Evolutionary conservation across 2,329 filamentous ascomycete species (phyloP), one percentile per base, ranked within the genome.

Genomic region (Pseudocercospora macadamiae): DNA sequence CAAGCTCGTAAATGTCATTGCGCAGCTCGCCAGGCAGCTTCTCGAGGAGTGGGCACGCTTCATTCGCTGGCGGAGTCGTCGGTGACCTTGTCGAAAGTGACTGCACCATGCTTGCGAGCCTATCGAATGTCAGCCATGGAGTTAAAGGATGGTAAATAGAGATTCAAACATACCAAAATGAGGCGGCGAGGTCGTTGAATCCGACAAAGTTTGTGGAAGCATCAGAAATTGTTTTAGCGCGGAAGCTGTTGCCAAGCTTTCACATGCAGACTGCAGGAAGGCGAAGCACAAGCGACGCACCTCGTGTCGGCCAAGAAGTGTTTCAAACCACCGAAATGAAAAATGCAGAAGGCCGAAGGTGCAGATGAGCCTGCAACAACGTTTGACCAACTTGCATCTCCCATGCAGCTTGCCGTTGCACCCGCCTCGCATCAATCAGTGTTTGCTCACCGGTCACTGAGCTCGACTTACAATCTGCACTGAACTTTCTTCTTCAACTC

Each of bases 1-100:
- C 39, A 2, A 58, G 30, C 30, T 39, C 55, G 23, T 32, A 54
- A 2, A 58, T 58, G 4, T 47, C 32, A 42, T 58, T 58, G 28
- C 51, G 39, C 30, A 58, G 9, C 14, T 58, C 55, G 10, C 28
- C 49, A 1, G 39, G 19, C 4, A 58, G 16, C 28, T 54, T 54
- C 6, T 44, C 28, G 16, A 58, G 42, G 32, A 58, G 25, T 8
- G 30, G 7, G 18, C 42, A 54, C 3, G 6, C 36, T 23, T 54
- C 60, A 66, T 21, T 12, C 8, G 9, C 12, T 10, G 16, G 36
- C 16, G 16, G 34, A 2, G n/a, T 12, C 2, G 39, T 4, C 12
- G 19, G 16, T 19, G 19, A 23, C 3, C 1, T 10, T 25, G 3
- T 18, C 6, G 19, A 19, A 5, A 12, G 28, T 9, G 39, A 25